Evolutionary conservation across 2,329 filamentous ascomycete species (phyloP), one percentile per base, ranked within the genome.

Genomic region (Leptographium flavum): DNA sequence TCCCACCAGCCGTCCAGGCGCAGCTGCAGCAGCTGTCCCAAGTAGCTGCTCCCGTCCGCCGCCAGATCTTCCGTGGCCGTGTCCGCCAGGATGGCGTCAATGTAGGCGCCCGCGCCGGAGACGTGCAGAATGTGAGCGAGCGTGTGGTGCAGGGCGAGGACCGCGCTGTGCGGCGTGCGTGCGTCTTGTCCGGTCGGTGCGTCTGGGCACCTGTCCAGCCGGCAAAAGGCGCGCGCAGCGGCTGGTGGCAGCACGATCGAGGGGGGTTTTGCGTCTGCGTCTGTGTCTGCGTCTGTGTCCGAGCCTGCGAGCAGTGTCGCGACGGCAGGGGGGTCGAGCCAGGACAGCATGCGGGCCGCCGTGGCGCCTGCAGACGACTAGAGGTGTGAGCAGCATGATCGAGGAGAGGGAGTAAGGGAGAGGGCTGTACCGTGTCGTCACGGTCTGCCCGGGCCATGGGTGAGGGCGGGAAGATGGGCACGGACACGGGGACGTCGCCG

Each of bases 1-100:
- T 39, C 38, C 45, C 43, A 47, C 49, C 49, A 50, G 11, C 49
- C 49, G 9, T 50, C 49, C 8, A 50, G 39, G 11, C 49, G 47
- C 31, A 50, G 41, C 42, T 42, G 43, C 49, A 50, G 32, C 19
- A 50, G 41, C 9, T 23, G 40, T 13, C 28, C 49, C 2, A 47
- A 21, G 25, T 47, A 27, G 9, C 45, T 44, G 15, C 11, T 23
- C 17, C 49, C 49, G 33, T 42, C 43, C 0, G 23, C 6, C 13
- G 23, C 32, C 23, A 50, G 25, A 21, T 47, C 47, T 15, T 50
- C 49, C 13, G 39, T 15, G 1, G 3, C 40, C 2, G 41, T 37
- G 45, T 46, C 47, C 3, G n/a, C 42, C 5, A 50, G 41, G 2
- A 50, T 33, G 13, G 5, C 5, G 40, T 46, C 42, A 13, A 49